Percentiles rank a stretch among this genome's conserved stretches.
phyloP scores from a whole-genome alignment of 441 rosid genomes.

The Gossypium laxum region DNA sequence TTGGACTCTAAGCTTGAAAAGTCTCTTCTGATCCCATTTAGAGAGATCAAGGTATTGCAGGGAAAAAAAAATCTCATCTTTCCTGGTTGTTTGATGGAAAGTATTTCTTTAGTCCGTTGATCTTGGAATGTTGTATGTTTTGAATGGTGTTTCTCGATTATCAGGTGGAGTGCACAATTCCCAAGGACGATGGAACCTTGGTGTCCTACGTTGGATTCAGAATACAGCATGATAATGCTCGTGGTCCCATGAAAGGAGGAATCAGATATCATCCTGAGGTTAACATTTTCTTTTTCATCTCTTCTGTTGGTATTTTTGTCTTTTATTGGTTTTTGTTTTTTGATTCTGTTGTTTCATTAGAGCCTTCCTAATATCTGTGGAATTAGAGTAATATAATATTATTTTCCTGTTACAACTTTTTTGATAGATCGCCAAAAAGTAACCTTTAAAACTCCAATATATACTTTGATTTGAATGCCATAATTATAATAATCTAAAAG shows the following conservation, averaged over 20 bases:
- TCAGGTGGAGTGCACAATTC: conserved; percentile 83
- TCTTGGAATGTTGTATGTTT: background rate
- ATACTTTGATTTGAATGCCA: background rate
- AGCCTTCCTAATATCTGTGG: too few relatives aligned
- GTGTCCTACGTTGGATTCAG: conserved; percentile 73
- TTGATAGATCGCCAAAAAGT: background rate
- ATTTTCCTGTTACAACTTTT: background rate
- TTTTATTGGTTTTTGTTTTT: too few relatives aligned
- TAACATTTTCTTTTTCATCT: background rate
- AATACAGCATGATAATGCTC: conserved; percentile 74
- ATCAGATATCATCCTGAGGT: conserved; percentile 90
- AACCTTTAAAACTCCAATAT: too few relatives aligned
- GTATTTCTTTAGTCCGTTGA: background rate
- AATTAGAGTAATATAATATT: too few relatives aligned
- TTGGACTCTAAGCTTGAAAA: conserved; percentile 75
- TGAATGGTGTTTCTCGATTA: conserved; percentile 13
- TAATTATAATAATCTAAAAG: too few relatives aligned
- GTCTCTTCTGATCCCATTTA: conserved; percentile 80
- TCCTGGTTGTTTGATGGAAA: background rate
- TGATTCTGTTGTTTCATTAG: too few relatives aligned
- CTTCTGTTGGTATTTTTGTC: background rate
- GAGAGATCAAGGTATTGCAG: conserved; percentile 70
- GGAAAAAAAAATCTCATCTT: background rate
- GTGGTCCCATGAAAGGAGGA: conserved; percentile 91
- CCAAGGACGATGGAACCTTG: conserved; percentile 68